Evolutionary conservation across 805 yeast genomes (phyloP), one percentile per base, ranked within the genome.

Genomic region (Ogataea minuta): DNA sequence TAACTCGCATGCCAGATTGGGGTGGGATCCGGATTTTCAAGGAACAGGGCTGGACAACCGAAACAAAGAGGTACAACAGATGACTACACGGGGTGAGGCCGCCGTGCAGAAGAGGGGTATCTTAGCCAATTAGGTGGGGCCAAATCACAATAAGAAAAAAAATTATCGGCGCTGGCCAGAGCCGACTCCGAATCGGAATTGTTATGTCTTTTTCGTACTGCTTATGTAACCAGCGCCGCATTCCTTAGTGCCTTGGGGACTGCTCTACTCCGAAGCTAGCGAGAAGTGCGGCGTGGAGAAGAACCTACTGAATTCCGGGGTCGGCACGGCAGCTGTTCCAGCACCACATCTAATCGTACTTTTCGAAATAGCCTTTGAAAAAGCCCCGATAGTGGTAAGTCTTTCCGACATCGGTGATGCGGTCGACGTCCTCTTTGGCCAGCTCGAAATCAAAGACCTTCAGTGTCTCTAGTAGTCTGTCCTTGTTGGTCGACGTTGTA

Each of bases 401-500:
- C 5, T 36, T 41, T 27, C 84, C 84, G 9, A 67, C 48, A 12
- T 60, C 45, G 4, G 68, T 54, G 34, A 79, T 65, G 40, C 57
- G 53, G 5, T 60, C 54, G 29, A 72, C 71, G 45, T 84, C 93
- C 1, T 63, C 76, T 1, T 60, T 51, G 3, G 69, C 61, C 41
- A 86, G 63, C 46, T 71, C 56, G 47, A 85, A 81, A 23, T 68
- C 70, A 47, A 77, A 78, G 23, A 81, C 62, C 12, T 74, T 73
- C 45, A 77, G 64, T 11, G 79, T 71, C 50, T 79, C 78, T 42
- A 62, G 54, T 45, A 84, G 68, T 58, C 95, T 73, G 35, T 71
- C 71, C 17, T 57, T 56, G 40, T 76, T 74, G 3, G 81, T 70
- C 2, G 89, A 76, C 9, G 93, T 84, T 5, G 95, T 87, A 14